These are phyloP conservation scores for Magnaporthiopsis incrustans DNA, from an alignment of 2,329 filamentous ascomycete species.

Conservation along the genomic window DNA sequence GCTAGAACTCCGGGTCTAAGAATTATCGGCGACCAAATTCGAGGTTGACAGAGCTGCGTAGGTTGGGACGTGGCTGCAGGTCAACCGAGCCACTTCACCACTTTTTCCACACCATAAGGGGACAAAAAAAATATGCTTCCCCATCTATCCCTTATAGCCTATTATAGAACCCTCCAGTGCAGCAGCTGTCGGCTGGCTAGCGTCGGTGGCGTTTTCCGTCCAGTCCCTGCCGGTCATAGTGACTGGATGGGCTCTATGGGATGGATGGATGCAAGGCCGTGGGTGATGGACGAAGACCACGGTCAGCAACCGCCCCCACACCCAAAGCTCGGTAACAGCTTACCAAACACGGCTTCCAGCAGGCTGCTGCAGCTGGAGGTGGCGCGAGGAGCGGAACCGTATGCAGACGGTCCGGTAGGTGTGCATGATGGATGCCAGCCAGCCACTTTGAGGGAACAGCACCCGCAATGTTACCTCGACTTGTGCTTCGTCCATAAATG, in stretches of 20 bases:
- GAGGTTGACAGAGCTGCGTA: too few relatives aligned
- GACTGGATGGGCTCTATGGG: not conserved
- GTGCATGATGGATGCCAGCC: not conserved
- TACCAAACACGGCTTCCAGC: not conserved
- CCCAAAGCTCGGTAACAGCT: constrained; percentile 7
- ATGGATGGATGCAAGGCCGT: too few relatives aligned
- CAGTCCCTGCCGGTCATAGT: not conserved
- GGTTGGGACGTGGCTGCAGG: too few relatives aligned
- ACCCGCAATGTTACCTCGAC: constrained; percentile 1
- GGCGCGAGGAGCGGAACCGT: not conserved
- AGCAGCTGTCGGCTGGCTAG: not conserved
- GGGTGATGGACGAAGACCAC: not conserved
- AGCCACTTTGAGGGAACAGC: not conserved
- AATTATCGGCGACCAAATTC: too few relatives aligned
- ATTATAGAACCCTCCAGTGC: not conserved
- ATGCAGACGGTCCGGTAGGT: not conserved
- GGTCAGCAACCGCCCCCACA: not conserved
- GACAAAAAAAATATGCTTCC: too few relatives aligned
- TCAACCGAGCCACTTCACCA: too few relatives aligned
- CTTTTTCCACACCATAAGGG: too few relatives aligned
- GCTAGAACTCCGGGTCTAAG: too few relatives aligned
- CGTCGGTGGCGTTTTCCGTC: too few relatives aligned
- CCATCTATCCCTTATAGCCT: too few relatives aligned
- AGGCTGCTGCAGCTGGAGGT: not conserved
- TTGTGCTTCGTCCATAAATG: not conserved